Conservation (phyloP, 2,329 filamentous ascomycete genomes). For the Colletotrichum paranaense region DNA sequence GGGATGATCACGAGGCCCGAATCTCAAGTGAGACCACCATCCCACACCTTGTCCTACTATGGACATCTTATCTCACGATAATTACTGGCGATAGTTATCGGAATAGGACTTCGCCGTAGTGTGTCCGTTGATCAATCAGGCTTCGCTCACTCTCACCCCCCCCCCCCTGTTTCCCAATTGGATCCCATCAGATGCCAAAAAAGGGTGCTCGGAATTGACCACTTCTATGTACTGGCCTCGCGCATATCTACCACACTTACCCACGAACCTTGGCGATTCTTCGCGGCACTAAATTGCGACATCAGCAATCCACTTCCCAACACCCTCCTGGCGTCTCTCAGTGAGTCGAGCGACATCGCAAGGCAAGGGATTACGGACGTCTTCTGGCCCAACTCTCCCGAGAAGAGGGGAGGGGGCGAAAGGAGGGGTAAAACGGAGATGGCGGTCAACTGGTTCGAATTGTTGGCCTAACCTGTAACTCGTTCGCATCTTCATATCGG, state of each 20-base stretch:
- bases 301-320: not conserved
- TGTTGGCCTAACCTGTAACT: not conserved
- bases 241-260: not conserved
- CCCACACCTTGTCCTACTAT: not conserved
- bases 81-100: not conserved
- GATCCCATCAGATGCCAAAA: not conserved
- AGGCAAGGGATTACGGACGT: not conserved
- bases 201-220: not conserved
- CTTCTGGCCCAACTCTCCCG: not conserved
- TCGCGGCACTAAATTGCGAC: not conserved
- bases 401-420: not conserved
- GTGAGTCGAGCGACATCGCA: not conserved
- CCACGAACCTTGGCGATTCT: not conserved
- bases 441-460: conserved; percentile 7
- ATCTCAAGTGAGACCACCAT: conserved; percentile 8
- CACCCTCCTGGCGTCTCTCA: not conserved
- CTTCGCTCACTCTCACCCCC: not conserved
- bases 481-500: not conserved
- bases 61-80: not conserved
- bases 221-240: not conserved
- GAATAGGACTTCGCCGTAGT: not conserved
- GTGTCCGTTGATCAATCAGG: not conserved
- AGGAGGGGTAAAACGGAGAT: conserved; percentile 4
- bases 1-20: conserved; percentile 15
- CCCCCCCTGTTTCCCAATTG: not conserved